Evolutionary conservation across 2,329 filamentous ascomycete species (phyloP).

Genomic region (Penicillium sp.): DNA sequence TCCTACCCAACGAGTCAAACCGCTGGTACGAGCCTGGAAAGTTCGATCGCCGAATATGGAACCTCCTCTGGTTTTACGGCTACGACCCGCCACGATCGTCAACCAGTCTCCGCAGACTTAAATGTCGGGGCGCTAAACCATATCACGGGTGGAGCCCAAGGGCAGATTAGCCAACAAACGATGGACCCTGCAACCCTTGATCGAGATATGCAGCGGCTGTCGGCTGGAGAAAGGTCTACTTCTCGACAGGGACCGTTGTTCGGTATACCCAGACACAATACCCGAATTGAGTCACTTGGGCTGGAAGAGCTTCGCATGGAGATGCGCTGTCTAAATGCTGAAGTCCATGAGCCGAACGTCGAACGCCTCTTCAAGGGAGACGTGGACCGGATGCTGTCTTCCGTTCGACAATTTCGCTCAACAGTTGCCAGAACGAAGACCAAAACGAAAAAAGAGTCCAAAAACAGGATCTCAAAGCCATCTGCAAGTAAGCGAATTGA

Average conservation of each 20-base stretch:
- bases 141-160: too few species aligned
- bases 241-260: neutral
- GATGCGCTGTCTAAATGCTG: neutral
- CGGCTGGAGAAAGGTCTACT: too few species aligned
- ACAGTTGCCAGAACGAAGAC: neutral
- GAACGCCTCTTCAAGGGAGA: neutral
- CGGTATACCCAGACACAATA: neutral
- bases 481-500: neutral
- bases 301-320: neutral
- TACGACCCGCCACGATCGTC: too few species aligned
- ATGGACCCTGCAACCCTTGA: too few species aligned
- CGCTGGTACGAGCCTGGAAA: neutral
- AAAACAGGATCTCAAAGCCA: neutral
- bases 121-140: too few species aligned
- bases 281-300: accelerated
- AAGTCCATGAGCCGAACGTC: neutral
- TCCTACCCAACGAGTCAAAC: neutral
- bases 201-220: too few species aligned
- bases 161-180: too few species aligned
- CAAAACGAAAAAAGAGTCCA: neutral
- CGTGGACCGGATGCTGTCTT: neutral
- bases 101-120: too few species aligned
- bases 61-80: too few species aligned
- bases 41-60: neutral
- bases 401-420: neutral